A percentile compares a stretch with the other conserved stretches of the same genome.
These are phyloP conservation scores for Blastocystis sp. DNA, from an alignment of 352 stramenopile genomes.

Conservation along the genomic window DNA sequence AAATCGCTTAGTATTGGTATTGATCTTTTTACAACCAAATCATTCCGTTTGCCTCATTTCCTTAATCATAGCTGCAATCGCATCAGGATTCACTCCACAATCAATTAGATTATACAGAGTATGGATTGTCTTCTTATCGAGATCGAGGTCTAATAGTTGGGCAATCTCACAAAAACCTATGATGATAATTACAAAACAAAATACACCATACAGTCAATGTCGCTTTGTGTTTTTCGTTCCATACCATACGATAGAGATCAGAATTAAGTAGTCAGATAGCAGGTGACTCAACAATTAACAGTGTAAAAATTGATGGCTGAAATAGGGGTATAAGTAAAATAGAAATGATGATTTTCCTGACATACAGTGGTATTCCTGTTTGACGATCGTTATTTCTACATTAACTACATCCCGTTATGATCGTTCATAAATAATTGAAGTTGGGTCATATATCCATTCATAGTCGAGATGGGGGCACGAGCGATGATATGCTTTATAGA, in stretches of 20 bases:
- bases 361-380: too few relatives aligned
- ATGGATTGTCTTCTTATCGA: conserved; percentile 23
- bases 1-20: too few relatives aligned
- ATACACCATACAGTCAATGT: background rate
- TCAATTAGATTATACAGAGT: conserved; percentile 46
- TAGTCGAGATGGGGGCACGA: too few relatives aligned
- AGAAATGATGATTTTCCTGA: too few relatives aligned
- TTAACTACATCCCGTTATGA: too few relatives aligned
- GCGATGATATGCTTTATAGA: too few relatives aligned
- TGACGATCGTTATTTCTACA: too few relatives aligned
- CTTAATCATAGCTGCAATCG: conserved; percentile 27
- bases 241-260: background rate
- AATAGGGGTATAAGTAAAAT: too few relatives aligned
- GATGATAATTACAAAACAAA: background rate
- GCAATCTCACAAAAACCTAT: conserved; percentile 32
- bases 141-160: background rate
- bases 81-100: conserved; percentile 51
- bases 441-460: too few relatives aligned
- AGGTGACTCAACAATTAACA: too few relatives aligned
- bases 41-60: background rate
- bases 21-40: background rate
- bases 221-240: background rate
- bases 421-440: too few relatives aligned
- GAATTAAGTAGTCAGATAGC: background rate
- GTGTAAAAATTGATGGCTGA: too few relatives aligned